phyloP scores from a whole-genome alignment of 768 basidiomycete species.

The Melanogaster broomeanus region DNA sequence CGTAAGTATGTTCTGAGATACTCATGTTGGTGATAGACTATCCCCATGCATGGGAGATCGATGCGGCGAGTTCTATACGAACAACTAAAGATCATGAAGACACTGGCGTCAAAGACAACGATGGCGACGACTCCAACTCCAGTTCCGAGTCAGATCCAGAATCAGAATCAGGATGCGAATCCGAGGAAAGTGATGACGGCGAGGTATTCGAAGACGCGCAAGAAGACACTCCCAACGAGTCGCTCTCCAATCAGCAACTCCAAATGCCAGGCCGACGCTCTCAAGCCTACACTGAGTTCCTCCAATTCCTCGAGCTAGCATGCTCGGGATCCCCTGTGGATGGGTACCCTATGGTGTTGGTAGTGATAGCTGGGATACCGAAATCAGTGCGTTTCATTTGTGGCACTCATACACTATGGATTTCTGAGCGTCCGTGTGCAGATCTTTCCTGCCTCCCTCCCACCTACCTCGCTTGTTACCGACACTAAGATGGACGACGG shows the following conservation, averaged over 20 bases:
- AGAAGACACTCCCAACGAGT: not conserved
- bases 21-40: slow-evolving; percentile 46
- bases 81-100: slow-evolving; percentile 36
- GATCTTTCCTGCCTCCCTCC: slow-evolving; percentile 25
- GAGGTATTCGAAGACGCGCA: slow-evolving; percentile 36
- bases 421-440: not conserved
- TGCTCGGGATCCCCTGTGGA: slow-evolving; percentile 79
- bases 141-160: slow-evolving; percentile 29
- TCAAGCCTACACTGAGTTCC: slow-evolving; percentile 67
- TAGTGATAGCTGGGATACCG: slow-evolving; percentile 83
- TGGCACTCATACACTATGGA: not conserved
- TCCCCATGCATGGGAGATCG: slow-evolving; percentile 60
- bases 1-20: not conserved
- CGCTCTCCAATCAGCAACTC: not conserved
- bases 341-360: slow-evolving; percentile 80
- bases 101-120: slow-evolving; percentile 9
- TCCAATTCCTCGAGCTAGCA: slow-evolving; percentile 74
- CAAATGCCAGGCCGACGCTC: slow-evolving; percentile 24
- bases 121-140: slow-evolving; percentile 35
- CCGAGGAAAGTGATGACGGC: slow-evolving; percentile 34
- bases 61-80: slow-evolving; percentile 13
- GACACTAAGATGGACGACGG: not conserved
- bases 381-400: slow-evolving; percentile 45
- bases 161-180: slow-evolving; percentile 13
- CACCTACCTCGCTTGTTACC: slow-evolving; percentile 1